Evolutionary conservation across 352 stramenopile genomes (phyloP).

Genomic region (Phytophthora fragariae): DNA sequence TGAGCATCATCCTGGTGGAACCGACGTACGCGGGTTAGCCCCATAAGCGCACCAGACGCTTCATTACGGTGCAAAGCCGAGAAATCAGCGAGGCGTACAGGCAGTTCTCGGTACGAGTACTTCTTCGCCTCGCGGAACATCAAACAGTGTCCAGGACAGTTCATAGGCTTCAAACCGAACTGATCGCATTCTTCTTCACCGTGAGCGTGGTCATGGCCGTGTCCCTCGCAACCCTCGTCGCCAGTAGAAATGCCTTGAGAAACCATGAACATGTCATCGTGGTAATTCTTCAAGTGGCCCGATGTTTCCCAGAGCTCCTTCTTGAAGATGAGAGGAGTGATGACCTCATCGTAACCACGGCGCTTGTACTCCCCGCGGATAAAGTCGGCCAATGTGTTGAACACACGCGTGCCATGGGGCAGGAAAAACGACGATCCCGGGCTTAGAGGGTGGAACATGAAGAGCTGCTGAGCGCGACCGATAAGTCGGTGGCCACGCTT

Average conservation of each 20-base stretch:
- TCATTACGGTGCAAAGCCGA: constrained; percentile 97
- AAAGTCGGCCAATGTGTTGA: constrained; percentile 95
- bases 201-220: constrained; percentile 30
- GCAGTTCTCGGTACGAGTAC: constrained; percentile 96
- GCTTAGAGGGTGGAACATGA: constrained; percentile 95
- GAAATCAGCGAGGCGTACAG: constrained; percentile 95
- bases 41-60: constrained; percentile 95
- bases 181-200: constrained; percentile 71
- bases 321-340: constrained; percentile 98
- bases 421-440: constrained; percentile 98
- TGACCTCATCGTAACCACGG: constrained; percentile 96
- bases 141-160: constrained; percentile 98
- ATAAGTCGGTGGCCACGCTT: constrained; percentile 97
- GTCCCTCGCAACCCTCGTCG: constrained; percentile 35
- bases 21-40: constrained; percentile 96
- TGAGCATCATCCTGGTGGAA: constrained; percentile 99
- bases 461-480: constrained; percentile 96
- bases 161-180: constrained; percentile 99
- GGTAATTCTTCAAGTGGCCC: constrained; percentile 97
- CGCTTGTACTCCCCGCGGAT: constrained; percentile 88
- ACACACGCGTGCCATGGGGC: constrained; percentile 97
- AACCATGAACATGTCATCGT: constrained; percentile 96
- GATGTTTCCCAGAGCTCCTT: constrained; percentile 98
- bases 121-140: constrained; percentile 96
- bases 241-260: constrained; percentile 65